Percentiles rank a stretch among this genome's conserved stretches.
phyloP scores from a whole-genome alignment of 805 yeast species.

The Candida hispaniensis region DNA sequence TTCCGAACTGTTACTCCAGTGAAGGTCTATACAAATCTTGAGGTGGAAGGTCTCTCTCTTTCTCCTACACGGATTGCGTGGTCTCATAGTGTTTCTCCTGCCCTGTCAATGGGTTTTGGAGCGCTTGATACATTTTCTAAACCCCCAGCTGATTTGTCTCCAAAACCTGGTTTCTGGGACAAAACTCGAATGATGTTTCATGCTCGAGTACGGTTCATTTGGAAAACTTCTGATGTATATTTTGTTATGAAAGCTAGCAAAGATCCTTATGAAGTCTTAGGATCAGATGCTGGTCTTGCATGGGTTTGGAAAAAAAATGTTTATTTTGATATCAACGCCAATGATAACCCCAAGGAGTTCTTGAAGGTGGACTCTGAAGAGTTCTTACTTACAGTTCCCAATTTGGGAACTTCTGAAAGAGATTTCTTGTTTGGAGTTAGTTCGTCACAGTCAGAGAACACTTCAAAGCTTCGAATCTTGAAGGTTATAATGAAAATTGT shows the following conservation, averaged over 20 bases:
- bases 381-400: conserved; percentile 65
- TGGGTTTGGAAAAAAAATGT: conserved; percentile 60
- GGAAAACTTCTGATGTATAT: conserved; percentile 38
- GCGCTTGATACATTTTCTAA: conserved; percentile 76
- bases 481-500: conserved; percentile 51
- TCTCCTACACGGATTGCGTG: conserved; percentile 60
- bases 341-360: conserved; percentile 59
- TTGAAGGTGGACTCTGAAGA: conserved; percentile 51
- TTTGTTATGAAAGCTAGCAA: conserved; percentile 51
- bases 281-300: conserved; percentile 63
- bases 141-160: conserved; percentile 81
- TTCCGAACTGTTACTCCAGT: conserved; percentile 69
- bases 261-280: conserved; percentile 66
- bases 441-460: conserved; percentile 23
- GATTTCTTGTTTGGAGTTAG: conserved; percentile 28
- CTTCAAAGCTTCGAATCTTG: conserved; percentile 25
- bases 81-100: conserved; percentile 80
- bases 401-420: conserved; percentile 42
- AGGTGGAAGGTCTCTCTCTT: conserved; percentile 43
- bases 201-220: conserved; percentile 48
- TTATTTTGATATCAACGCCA: conserved; percentile 47
- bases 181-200: conserved; percentile 68
- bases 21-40: conserved; percentile 55
- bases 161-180: conserved; percentile 87
- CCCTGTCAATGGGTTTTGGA: conserved; percentile 66